These are phyloP conservation scores for Arthromyces matolae DNA, from an alignment of 768 basidiomycete species.

Conservation along the genomic window DNA sequence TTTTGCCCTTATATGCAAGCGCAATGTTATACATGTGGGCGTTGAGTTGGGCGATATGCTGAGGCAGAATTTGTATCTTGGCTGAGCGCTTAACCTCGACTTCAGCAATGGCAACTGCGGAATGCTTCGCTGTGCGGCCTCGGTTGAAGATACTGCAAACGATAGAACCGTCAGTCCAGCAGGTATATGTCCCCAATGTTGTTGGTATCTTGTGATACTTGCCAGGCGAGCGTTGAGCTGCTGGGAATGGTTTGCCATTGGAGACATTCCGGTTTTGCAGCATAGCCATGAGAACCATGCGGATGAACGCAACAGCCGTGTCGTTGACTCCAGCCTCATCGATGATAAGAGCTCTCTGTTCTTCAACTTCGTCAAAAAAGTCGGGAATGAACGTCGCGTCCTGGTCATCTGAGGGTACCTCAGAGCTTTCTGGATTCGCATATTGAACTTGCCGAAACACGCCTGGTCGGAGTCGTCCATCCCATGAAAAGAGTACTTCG, in stretches of 20 bases:
- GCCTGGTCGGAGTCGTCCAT: not conserved
- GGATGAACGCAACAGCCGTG: not conserved
- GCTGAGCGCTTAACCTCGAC: not conserved
- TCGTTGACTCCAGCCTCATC: not conserved
- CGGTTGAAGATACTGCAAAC: not conserved
- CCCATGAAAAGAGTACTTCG: not conserved
- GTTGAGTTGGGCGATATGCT: constrained; percentile 2
- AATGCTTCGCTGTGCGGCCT: not conserved
- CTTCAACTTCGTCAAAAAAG: not conserved
- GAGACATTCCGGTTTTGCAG: not conserved
- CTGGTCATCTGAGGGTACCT: not conserved
- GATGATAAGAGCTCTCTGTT: not conserved
- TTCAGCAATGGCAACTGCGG: not conserved
- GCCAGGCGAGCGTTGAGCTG: not conserved
- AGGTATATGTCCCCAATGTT: not conserved
- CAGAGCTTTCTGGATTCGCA: not conserved
- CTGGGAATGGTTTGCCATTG: not conserved
- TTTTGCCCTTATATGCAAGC: not conserved
- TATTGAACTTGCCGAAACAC: not conserved
- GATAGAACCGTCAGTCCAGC: not conserved
- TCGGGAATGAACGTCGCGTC: not conserved
- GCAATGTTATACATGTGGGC: not conserved
- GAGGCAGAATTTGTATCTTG: not conserved
- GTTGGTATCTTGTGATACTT: not conserved
- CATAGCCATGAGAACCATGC: not conserved